Evolutionary conservation across 768 basidiomycete species (phyloP), one percentile per base, ranked within the genome.

Genomic region (Polyporus arcularius): DNA sequence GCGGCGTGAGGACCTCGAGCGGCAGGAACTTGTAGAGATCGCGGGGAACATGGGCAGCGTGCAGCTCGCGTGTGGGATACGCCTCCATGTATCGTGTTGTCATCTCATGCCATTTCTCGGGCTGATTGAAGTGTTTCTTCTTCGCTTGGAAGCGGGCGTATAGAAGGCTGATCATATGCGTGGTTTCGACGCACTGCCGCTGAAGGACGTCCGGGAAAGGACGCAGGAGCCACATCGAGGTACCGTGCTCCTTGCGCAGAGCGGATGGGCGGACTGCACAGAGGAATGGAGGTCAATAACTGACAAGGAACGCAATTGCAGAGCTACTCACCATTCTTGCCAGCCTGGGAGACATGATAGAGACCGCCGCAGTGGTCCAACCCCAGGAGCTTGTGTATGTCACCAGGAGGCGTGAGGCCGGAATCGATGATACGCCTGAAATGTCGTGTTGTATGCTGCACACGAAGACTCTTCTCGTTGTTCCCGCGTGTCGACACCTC

Each of bases 401-500:
- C 43, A 16, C n/a, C 43, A 16, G 21, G 43, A 16, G 18, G 8
- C n/a, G 16, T n/a, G 16, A 16, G n/a, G 16, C 9, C 43, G 14
- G 43, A 3, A 18, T n/a, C 16, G 14, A 16, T 4, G 43, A 45
- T 16, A 35, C 21, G 4, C n/a, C n/a, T 45, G 43, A 45, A 45
- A 16, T 45, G n/a, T 16, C 7, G 16, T 8, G n/a, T 45, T 3
- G 43, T 45, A 45, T 45, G 43, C 43, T 45, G 16, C 8, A 16
- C 43, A 8, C 43, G 43, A 4, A 1, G 15, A 45, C n/a, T 45
- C 3, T 8, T 45, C 16, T n/a, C 12, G 43, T n/a, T 45, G 15
- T n/a, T 16, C n/a, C 16, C n/a, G 16, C 43, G 43, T 16, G 16
- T 16, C 28, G 16, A 14, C 16, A 78, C 70, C 57, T 79, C 79